phyloP scores from a whole-genome alignment of 2,329 filamentous ascomycete species.

The Hypoxylon rubiginosum region DNA sequence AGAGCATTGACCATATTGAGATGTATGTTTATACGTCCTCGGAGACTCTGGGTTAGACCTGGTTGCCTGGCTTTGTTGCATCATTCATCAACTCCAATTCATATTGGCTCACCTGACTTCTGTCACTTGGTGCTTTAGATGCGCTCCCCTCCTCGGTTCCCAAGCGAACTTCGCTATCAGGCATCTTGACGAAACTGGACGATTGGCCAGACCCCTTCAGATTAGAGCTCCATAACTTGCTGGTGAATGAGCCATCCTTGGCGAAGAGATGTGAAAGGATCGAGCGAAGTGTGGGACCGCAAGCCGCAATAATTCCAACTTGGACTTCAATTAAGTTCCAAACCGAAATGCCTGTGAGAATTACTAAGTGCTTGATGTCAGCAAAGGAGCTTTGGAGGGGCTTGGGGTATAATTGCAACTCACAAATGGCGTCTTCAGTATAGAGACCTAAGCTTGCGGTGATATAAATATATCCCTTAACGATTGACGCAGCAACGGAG shows the following conservation, averaged over 20 bases:
- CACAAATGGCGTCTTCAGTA: slow-evolving; percentile 3
- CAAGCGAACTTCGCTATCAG: too few relatives aligned
- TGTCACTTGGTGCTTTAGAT: neutral
- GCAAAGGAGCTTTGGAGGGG: neutral
- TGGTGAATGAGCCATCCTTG: neutral
- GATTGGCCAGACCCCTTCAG: neutral
- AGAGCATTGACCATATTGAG: too few relatives aligned
- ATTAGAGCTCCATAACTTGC: neutral
- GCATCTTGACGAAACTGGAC: too few relatives aligned
- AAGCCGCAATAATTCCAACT: slow-evolving; percentile 19
- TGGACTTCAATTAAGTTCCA: slow-evolving; percentile 25
- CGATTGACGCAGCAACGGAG: neutral
- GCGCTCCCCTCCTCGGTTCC: neutral
- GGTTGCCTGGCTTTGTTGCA: neutral
- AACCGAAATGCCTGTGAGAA: slow-evolving; percentile 7
- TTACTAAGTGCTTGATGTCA: neutral
- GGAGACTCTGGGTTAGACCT: neutral
- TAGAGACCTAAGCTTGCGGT: neutral
- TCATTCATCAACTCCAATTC: neutral
- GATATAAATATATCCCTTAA: slow-evolving; percentile 8
- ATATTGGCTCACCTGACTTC: neutral
- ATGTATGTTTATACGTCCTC: too few relatives aligned
- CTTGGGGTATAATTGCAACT: neutral
- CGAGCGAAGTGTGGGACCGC: slow-evolving; percentile 1
- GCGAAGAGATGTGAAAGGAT: neutral